phyloP scores from a whole-genome alignment of 2,329 filamentous ascomycete genomes.

The Tolypocladium amazonense region DNA sequence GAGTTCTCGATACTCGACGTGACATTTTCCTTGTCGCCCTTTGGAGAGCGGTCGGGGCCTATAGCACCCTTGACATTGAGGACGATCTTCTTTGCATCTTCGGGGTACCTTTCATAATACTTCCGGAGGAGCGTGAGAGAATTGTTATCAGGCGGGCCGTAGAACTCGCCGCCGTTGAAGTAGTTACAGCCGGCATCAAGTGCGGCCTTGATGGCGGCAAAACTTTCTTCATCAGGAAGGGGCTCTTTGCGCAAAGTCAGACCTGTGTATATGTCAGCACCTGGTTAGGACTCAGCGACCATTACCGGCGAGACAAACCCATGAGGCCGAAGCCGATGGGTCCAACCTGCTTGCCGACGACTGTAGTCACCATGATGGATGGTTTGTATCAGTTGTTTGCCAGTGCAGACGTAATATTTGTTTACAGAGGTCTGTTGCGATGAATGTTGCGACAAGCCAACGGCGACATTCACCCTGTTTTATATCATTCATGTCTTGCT shows the following conservation, averaged over 20 bases:
- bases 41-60: constrained; percentile 29
- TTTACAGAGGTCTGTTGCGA: neutral
- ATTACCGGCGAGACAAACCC: constrained; percentile 23
- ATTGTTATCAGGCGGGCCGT: constrained; percentile 49
- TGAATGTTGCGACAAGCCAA: neutral
- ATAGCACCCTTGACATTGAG: constrained; percentile 48
- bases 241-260: neutral
- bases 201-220: constrained; percentile 45
- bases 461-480: neutral
- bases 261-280: neutral
- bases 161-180: constrained; percentile 58
- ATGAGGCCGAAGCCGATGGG: constrained; percentile 44
- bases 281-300: neutral
- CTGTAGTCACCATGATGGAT: constrained; percentile 5
- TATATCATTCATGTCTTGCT: neutral
- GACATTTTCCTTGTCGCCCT: constrained; percentile 43
- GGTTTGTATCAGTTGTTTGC: neutral
- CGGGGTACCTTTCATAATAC: constrained; percentile 54
- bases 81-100: constrained; percentile 51
- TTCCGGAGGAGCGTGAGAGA: constrained; percentile 46
- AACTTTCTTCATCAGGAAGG: neutral
- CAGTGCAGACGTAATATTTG: neutral
- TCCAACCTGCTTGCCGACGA: constrained; percentile 34
- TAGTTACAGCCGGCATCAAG: constrained; percentile 32
- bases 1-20: constrained; percentile 48